Evolutionary conservation across 2,329 filamentous ascomycete genomes (phyloP).

Genomic region (Aciculosporium take): DNA sequence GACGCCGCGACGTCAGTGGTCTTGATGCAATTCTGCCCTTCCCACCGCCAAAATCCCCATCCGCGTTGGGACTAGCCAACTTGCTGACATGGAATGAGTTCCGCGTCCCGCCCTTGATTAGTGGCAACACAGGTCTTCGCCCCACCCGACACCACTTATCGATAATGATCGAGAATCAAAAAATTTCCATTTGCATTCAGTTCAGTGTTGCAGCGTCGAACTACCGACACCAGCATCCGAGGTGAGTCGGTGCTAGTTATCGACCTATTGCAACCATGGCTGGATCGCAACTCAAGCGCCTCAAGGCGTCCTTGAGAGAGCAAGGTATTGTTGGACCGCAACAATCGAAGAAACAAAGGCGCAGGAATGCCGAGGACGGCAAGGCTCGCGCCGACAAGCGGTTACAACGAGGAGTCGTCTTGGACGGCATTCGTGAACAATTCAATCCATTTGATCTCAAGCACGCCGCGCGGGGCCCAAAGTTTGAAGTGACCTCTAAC

Average conservation of each 20-base stretch:
- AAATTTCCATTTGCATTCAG: not conserved
- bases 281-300: constrained; percentile 87
- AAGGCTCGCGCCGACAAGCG: constrained; percentile 56
- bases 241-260: constrained; percentile 1
- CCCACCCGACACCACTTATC: constrained; percentile 7
- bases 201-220: not conserved
- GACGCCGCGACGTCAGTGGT: not conserved
- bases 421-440: constrained; percentile 79
- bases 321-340: constrained; percentile 84
- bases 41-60: constrained; percentile 10
- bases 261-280: constrained; percentile 47
- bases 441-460: constrained; percentile 98
- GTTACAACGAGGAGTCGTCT: constrained; percentile 59
- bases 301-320: constrained; percentile 80
- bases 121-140: not conserved
- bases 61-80: constrained; percentile 2
- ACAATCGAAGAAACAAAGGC: constrained; percentile 89
- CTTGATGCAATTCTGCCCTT: constrained; percentile 12
- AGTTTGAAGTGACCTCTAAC: constrained; percentile 70
- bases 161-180: constrained; percentile 6
- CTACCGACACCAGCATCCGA: constrained; percentile 4
- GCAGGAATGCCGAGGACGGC: constrained; percentile 53
- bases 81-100: not conserved
- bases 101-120: not conserved
- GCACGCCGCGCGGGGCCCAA: constrained; percentile 58